Base-by-base conservation (phyloP, 805 yeast species). In the Tetrapisispora namnaoensis region DNA sequence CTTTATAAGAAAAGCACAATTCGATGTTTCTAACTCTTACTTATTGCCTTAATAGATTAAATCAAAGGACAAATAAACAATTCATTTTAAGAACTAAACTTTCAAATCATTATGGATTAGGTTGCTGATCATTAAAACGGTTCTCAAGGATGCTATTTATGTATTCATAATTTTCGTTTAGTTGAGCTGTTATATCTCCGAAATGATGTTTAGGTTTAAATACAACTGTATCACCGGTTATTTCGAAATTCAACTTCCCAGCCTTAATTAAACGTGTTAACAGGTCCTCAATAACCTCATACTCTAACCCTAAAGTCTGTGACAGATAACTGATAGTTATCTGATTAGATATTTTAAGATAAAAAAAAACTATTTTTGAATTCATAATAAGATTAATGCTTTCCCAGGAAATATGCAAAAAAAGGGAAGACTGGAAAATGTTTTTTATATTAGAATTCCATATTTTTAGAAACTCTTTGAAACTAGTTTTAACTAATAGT, bases 361-460 rank as follows among this genome's bases (percentile, higher is more conserved):
- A 63, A 42, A 64, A 61, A 30, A 56, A 56, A 42, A 58, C 59
- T 16, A 64, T 58, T 44, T 63, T 64, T 36, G 54, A 47, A 39
- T 63, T 53, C 58, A 63, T 56, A 17, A 52, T 49, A 30, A 37
- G 42, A 20, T 55, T 53, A 2, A 58, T 56, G 11, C 38, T 47
- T 3, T 37, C 37, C 66, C 65, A 60, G 21, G 47, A 48, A 17
- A 49, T 50, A 27, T 44, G 43, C 11, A 64, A 45, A 27, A 63
- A 54, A 8, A 49, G 22, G 47, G 62, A 58, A 18, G 47, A 18
- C 16, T 22, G 10, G 37, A 61, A 60, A 10, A 45, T 39, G 5
- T 46, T 28, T 27, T 51, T 49, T 8, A 62, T 48, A 1, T 49
- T 52, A n/a, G 46, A 47, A 36, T 55, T 51, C 67, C 64, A 63